Evolutionary conservation across 768 basidiomycete genomes (phyloP).

Genomic region (Rhizopogon vesiculosus): DNA sequence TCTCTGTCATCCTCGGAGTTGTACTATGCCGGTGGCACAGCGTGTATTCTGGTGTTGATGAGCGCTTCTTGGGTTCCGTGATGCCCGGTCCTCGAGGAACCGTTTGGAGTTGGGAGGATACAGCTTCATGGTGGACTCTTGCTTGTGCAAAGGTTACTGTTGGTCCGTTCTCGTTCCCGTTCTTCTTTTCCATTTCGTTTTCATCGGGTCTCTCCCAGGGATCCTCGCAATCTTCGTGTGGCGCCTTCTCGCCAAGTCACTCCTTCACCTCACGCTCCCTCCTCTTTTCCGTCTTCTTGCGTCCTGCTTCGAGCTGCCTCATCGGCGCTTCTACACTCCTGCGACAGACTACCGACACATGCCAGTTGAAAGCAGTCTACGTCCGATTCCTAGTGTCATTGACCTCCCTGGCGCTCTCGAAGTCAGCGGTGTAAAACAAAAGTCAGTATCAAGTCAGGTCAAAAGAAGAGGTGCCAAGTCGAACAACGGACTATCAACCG

Average conservation of each 20-base stretch:
- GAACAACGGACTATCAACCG: conserved; percentile 9
- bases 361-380: conserved; percentile 54
- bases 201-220: conserved; percentile 35
- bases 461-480: conserved; percentile 17
- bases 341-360: conserved; percentile 83
- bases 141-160: conserved; percentile 36
- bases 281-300: conserved; percentile 78
- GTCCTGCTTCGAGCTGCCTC: conserved; percentile 65
- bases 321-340: conserved; percentile 84
- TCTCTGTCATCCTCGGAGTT: conserved; percentile 79
- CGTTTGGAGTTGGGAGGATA: conserved; percentile 27
- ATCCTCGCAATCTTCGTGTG: conserved; percentile 78
- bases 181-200: neutral
- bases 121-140: conserved; percentile 31
- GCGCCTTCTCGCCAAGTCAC: conserved; percentile 82
- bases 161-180: conserved; percentile 25
- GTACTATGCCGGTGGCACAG: conserved; percentile 64
- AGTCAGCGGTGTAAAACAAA: conserved; percentile 36
- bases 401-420: conserved; percentile 55
- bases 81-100: conserved; percentile 60
- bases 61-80: conserved; percentile 22
- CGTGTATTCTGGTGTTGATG: conserved; percentile 36
- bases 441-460: conserved; percentile 34
- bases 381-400: conserved; percentile 81
- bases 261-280: conserved; percentile 71